Percentiles rank a stretch among this genome's conserved stretches.
Conservation (phyloP, 257 asterid species). For the Apocynum venetum region DNA sequence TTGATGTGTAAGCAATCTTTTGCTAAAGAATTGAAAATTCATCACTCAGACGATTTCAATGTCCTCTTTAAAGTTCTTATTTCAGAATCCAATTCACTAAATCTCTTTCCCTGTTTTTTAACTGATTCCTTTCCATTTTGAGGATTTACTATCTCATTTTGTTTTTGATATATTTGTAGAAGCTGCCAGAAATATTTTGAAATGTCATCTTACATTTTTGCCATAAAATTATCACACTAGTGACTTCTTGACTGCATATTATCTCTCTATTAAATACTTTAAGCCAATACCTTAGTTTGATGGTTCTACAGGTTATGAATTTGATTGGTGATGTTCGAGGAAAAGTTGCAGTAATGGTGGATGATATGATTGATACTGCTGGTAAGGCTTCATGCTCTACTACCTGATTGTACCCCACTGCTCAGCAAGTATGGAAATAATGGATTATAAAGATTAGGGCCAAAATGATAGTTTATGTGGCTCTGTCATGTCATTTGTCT, state of each 20-base stretch:
- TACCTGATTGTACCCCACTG: neutral
- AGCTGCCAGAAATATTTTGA: neutral
- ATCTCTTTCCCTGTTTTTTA: neutral
- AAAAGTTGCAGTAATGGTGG: slow-evolving; percentile 92
- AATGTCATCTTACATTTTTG: neutral
- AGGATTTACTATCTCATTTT: neutral
- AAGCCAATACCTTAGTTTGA: slow-evolving; percentile 16
- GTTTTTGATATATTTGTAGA: neutral
- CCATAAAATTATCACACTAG: neutral
- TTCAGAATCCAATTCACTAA: no score
- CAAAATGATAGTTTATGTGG: neutral
- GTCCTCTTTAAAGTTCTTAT: neutral
- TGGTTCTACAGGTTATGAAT: slow-evolving; percentile 69
- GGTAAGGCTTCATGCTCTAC: slow-evolving; percentile 36
- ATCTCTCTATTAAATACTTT: neutral
- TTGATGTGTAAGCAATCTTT: neutral
- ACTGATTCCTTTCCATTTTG: neutral
- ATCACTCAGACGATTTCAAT: neutral
- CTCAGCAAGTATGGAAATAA: neutral
- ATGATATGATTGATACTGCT: slow-evolving; percentile 95
- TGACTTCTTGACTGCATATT: neutral
- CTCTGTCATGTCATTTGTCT: neutral
- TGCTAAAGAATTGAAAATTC: neutral
- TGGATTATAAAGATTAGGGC: neutral
- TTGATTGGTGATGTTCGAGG: slow-evolving; percentile 88